These are phyloP conservation scores for Setomelanomma holmii DNA, from an alignment of 2,329 filamentous ascomycete genomes.

Conservation along the genomic window DNA sequence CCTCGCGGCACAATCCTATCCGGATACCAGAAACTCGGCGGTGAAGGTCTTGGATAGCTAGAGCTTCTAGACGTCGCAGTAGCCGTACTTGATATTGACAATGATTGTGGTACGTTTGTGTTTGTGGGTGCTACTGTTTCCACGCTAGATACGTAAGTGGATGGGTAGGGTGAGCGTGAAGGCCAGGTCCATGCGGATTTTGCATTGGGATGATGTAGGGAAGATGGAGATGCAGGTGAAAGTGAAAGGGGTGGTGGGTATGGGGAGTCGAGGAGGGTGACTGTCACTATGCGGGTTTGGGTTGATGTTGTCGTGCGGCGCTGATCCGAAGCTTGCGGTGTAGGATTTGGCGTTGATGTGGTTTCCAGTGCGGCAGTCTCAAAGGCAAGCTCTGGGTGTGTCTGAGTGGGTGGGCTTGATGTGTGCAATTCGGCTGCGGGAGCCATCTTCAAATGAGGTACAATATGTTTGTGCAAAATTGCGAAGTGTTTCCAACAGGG, in stretches of 20 bases:
- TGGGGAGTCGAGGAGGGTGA: background rate
- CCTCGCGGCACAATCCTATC: constrained; percentile 9
- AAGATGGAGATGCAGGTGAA: background rate
- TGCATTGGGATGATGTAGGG: background rate
- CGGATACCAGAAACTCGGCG: constrained; percentile 15
- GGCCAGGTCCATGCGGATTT: background rate
- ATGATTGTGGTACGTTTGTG: background rate
- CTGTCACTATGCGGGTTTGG: background rate
- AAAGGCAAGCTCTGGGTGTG: background rate
- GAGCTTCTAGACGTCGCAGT: background rate
- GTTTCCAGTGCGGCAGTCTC: background rate
- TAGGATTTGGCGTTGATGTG: background rate
- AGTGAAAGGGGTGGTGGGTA: background rate
- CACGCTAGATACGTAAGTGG: background rate
- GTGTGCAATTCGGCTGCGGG: background rate
- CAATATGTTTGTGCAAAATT: too few species aligned
- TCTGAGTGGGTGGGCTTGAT: background rate
- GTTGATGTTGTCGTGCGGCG: background rate
- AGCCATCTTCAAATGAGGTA: too few species aligned
- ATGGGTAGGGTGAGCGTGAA: background rate
- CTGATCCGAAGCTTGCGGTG: too few species aligned
- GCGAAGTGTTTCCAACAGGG: too few species aligned
- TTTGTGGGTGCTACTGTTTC: background rate
- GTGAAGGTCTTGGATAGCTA: constrained; percentile 11
- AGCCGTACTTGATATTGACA: background rate